Base-by-base conservation (phyloP, 176 grass and related monocot genomes). In the Otatea glauca region DNA sequence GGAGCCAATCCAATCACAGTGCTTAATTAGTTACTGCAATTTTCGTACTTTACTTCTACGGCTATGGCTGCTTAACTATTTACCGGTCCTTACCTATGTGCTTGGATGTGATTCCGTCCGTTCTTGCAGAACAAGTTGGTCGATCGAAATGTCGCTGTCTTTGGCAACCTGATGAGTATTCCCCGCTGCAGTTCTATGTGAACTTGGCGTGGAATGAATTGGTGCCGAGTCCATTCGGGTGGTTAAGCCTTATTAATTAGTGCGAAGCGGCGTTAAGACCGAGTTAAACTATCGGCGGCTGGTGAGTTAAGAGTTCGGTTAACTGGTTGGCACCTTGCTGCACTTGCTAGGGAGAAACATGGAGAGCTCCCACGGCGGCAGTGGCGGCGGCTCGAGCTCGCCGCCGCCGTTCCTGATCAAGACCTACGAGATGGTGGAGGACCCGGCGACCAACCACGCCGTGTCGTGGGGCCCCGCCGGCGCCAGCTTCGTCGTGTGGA, bases 361-460 rank as follows among this genome's bases (percentile, higher is more conserved):
- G 89, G 84, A 91, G 14, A 65, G 75, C 17, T 62, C 75, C 8
- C 42, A 65, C 2, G 63, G 70, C 24, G 47, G 56, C 1, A 38
- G 70, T 13, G 47, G 56, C 1, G 39, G 76, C 1, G 75, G 82
- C 1, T 63, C 78, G 16, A 53, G 83, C 16, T 77, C 81, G 51
- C 94, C 89, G 76, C 58, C 94, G 75, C 94, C 92, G 29, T 96
- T 96, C 81, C 81, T 96, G 45, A 72, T 84, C 51, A 96, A 96
- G 84, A 96, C 91, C 0, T 96, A 91, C 85, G 94, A 96, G 84
- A 96, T 96, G 94, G 88, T 96, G 77, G 94, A 96, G 80, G 91
- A 96, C 88, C 86, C 84, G 20, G 38, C 59, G 35, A 96, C 94
- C 17, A 76, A 78, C 81, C 88, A 74, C 63, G 63, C 93, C 1